Percentiles rank a stretch among this genome's conserved stretches.
Evolutionary conservation across 2,329 filamentous ascomycete species (phyloP).

Genomic region (Ceratocystis smalleyi): DNA sequence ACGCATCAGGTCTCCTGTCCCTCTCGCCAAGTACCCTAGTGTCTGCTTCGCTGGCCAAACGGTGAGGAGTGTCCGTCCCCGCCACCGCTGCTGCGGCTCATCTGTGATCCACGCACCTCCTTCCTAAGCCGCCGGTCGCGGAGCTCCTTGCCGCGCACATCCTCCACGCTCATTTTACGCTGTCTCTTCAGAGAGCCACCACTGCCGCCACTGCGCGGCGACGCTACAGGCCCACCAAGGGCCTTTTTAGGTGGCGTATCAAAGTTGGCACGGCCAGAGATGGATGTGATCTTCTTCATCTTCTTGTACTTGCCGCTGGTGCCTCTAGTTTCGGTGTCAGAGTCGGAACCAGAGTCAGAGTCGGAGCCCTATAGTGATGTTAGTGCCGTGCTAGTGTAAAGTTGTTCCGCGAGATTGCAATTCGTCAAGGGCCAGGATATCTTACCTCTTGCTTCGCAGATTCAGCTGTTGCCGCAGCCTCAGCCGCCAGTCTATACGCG

Average conservation of each 20-base stretch:
- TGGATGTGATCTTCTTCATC: slow-evolving; percentile 14
- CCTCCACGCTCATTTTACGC: slow-evolving; percentile 1
- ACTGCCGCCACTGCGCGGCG: slow-evolving; percentile 11
- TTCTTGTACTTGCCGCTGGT: slow-evolving; percentile 12
- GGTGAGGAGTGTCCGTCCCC: slow-evolving; percentile 14
- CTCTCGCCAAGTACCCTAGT: not conserved
- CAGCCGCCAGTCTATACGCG: slow-evolving; percentile 21
- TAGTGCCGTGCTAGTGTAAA: not conserved
- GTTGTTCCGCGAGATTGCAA: not conserved
- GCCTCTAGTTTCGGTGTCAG: slow-evolving; percentile 8
- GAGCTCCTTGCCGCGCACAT: slow-evolving; percentile 29
- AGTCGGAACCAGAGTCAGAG: slow-evolving; percentile 10
- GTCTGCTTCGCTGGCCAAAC: not conserved
- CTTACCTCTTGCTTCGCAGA: slow-evolving; percentile 21
- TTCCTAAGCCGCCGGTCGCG: slow-evolving; percentile 47
- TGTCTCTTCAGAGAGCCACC: slow-evolving; percentile 6
- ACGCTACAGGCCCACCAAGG: slow-evolving; percentile 14
- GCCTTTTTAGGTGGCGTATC: slow-evolving; percentile 2
- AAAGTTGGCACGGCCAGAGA: slow-evolving; percentile 12
- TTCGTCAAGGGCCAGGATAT: not conserved
- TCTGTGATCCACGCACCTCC: slow-evolving; percentile 30
- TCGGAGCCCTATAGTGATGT: slow-evolving; percentile 16
- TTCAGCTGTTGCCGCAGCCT: not conserved
- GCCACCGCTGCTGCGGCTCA: slow-evolving; percentile 9
- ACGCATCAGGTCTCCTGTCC: not conserved